Conservation (phyloP, 257 asterid genomes). For the Solanum medicagineum region DNA sequence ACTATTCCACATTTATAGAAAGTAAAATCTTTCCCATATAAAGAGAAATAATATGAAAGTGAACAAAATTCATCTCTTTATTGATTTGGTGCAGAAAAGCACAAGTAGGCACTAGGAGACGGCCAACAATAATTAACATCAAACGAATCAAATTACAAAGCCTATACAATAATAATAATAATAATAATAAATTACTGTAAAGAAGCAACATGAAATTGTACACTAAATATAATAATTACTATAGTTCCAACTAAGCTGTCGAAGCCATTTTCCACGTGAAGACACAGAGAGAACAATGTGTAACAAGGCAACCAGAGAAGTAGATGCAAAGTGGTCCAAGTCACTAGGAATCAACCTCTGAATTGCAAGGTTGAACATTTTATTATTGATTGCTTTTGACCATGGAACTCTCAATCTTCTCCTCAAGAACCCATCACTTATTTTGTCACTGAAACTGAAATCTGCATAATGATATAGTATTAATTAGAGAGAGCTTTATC, state of each 20-base stretch:
- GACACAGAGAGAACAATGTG: slow-evolving; percentile 6
- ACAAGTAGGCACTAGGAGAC: not conserved
- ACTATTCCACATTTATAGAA: too few relatives aligned
- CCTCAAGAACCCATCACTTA: slow-evolving; percentile 18
- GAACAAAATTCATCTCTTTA: not conserved
- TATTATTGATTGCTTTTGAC: slow-evolving; percentile 22
- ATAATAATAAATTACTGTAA: not conserved
- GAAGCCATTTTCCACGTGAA: slow-evolving; percentile 14
- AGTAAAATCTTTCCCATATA: too few relatives aligned
- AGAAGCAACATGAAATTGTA: not conserved
- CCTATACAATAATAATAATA: not conserved
- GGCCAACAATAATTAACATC: slow-evolving; percentile 10
- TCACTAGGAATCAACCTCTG: not conserved
- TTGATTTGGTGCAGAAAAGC: not conserved
- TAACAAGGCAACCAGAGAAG: slow-evolving; percentile 8
- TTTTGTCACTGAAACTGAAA: slow-evolving; percentile 7
- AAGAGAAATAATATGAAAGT: not conserved
- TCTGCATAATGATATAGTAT: slow-evolving; percentile 10
- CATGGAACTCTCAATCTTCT: not conserved
- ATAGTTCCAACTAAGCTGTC: not conserved
- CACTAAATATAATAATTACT: slow-evolving; percentile 1
- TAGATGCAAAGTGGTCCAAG: slow-evolving; percentile 24
- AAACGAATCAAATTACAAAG: slow-evolving; percentile 19
- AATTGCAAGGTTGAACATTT: slow-evolving; percentile 14
- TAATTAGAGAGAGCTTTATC: not conserved